phyloP scores from a whole-genome alignment of 2,329 filamentous ascomycete species.

The Aureobasidium sp. region DNA sequence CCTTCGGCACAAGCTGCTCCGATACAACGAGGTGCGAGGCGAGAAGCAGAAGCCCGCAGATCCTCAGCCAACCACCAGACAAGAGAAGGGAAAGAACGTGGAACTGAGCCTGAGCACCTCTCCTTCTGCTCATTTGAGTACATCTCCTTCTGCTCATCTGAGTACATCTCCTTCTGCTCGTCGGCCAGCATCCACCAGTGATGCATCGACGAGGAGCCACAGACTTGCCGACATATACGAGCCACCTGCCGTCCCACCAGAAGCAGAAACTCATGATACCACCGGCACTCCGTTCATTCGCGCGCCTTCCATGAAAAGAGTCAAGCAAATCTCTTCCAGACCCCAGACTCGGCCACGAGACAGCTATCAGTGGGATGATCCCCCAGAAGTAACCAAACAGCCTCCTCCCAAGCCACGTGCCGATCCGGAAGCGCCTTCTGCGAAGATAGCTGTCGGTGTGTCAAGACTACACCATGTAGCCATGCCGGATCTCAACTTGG shows the following conservation, averaged over 20 bases:
- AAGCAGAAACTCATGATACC: conserved; percentile 17
- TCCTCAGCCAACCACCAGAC: neutral
- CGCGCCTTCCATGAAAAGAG: conserved; percentile 31
- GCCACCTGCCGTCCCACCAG: conserved; percentile 12
- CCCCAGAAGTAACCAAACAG: conserved; percentile 18
- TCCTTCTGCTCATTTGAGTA: no score
- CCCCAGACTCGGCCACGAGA: conserved; percentile 32
- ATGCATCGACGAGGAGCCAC: neutral
- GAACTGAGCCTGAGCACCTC: neutral
- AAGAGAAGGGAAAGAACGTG: conserved; percentile 5
- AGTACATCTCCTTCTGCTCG: neutral
- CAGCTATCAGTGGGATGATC: conserved; percentile 43
- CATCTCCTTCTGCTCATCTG: no score
- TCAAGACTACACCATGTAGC: conserved; percentile 83
- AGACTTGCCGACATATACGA: conserved; percentile 1
- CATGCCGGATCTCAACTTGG: conserved; percentile 72
- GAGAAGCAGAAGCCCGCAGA: conserved; percentile 19
- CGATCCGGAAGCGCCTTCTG: conserved; percentile 25
- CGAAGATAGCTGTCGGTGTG: conserved; percentile 72
- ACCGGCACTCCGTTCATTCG: conserved; percentile 45
- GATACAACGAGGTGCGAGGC: conserved; percentile 26
- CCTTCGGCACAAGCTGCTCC: conserved; percentile 24
- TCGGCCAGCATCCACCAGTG: neutral
- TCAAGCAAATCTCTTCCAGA: conserved; percentile 16
- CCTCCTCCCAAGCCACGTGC: conserved; percentile 9